phyloP scores from a whole-genome alignment of 345 rosid species.

The Syzygium oleosum region DNA sequence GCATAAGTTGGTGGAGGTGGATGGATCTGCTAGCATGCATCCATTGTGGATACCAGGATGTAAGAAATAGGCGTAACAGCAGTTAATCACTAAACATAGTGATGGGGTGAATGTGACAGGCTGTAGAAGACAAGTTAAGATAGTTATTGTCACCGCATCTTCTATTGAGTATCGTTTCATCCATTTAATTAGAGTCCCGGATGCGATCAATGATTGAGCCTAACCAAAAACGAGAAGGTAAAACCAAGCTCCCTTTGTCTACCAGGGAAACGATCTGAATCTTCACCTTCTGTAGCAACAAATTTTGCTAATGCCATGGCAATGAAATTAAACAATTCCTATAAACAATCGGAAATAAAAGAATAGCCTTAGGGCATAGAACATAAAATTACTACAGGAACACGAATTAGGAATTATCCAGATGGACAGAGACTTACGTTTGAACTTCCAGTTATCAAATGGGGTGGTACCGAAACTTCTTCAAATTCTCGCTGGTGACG shows the following conservation, averaged over 20 bases:
- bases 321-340: constrained; percentile 20
- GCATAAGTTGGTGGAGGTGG: background rate
- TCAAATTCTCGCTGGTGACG: no score
- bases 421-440: no score
- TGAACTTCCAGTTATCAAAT: no score
- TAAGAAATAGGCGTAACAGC: background rate
- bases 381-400: background rate
- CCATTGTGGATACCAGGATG: background rate
- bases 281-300: constrained; percentile 60
- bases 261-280: constrained; percentile 41
- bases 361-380: background rate
- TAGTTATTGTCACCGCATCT: constrained; percentile 32
- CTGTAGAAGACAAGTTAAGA: background rate
- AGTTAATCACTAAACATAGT: background rate
- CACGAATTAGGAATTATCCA: no score
- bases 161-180: constrained; percentile 83
- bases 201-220: constrained; percentile 68
- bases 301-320: constrained; percentile 66
- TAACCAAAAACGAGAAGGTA: constrained; percentile 90
- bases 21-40: background rate
- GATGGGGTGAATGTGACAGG: background rate
- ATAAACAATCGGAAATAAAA: constrained; percentile 5
- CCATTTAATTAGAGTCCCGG: constrained; percentile 85
- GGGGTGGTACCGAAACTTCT: no score
- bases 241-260: constrained; percentile 81